Evolutionary conservation across 495 filamentous ascomycete genomes (phyloP), one percentile per base, ranked within the genome.

Genomic region (Parmelia sp.): DNA sequence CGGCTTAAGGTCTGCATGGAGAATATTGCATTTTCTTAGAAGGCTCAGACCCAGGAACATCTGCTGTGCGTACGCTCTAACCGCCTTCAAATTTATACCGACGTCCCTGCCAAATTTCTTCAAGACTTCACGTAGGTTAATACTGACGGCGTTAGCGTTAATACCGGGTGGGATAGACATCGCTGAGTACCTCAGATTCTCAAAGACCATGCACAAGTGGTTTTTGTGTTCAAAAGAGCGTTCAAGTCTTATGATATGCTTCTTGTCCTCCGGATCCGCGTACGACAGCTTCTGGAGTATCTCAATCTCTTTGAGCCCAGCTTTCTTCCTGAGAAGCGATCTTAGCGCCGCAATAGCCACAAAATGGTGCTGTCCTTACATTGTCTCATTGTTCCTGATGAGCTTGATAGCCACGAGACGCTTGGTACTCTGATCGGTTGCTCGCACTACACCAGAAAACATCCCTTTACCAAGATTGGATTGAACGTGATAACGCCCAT

Each of bases 101-200:
- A 94, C 85, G 70, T 95, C 91, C 59, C 90, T 88, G n/a, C 92
- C 92, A 73, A 92, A 95, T 70, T 96, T 96, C 77, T 96, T 96
- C 64, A 98, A 75, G n/a, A 97, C 88, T 70, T 96, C 92, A 49
- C 94, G 89, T 33, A 98, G 78, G 72, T 98, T 96, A 76, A 96
- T 85, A 73, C 88, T 90, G 57, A 47, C 35, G n/a, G 6, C 7
- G 45, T 70, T 44, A 68, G 66, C 47, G 58, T 31, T 23, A 23
- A 23, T 7, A 31, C 27, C 23, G 40, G 15, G 23, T 17, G 51
- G 44, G 29, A 47, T 27, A 35, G 8, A 35, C 47, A 47, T 25
- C 23, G 36, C 31, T 27, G 40, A 65, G 42, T 71, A 77, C 75
- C 74, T 84, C 42, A 98, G 81, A 70, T 96, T 93, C 75, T 98